These are phyloP conservation scores for Solanum piurae DNA, from an alignment of 257 asterid genomes.

Conservation along the genomic window DNA sequence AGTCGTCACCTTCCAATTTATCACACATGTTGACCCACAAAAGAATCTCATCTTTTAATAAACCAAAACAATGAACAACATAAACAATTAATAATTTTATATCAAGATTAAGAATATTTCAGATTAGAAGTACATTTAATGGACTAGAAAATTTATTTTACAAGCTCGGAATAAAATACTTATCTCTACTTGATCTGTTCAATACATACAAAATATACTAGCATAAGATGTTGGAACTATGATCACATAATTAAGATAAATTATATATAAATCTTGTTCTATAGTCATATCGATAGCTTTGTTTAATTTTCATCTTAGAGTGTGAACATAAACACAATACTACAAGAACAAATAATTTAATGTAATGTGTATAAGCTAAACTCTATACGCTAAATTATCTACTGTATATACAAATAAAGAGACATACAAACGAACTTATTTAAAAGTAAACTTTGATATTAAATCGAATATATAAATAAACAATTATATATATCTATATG, in stretches of 20 bases:
- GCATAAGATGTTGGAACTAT: not conserved
- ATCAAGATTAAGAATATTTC: not conserved
- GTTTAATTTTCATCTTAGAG: not conserved
- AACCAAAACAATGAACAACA: not conserved
- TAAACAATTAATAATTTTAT: no score
- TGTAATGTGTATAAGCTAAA: no score
- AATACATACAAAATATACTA: no score
- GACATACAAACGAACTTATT: no score
- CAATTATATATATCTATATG: no score
- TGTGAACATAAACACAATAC: not conserved
- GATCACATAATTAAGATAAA: not conserved
- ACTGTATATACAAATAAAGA: no score
- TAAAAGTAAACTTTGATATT: not conserved
- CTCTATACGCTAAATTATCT: not conserved
- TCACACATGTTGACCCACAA: not conserved
- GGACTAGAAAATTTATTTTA: not conserved
- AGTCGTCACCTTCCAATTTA: not conserved
- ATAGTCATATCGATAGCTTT: no score
- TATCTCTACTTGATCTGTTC: no score
- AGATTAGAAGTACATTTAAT: no score
- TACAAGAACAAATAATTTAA: no score
- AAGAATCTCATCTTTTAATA: not conserved
- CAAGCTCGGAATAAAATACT: not conserved
- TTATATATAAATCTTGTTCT: not conserved
- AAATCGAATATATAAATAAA: not conserved